Conservation (phyloP, 2,329 filamentous ascomycete genomes). For the Neonectria ditissima region DNA sequence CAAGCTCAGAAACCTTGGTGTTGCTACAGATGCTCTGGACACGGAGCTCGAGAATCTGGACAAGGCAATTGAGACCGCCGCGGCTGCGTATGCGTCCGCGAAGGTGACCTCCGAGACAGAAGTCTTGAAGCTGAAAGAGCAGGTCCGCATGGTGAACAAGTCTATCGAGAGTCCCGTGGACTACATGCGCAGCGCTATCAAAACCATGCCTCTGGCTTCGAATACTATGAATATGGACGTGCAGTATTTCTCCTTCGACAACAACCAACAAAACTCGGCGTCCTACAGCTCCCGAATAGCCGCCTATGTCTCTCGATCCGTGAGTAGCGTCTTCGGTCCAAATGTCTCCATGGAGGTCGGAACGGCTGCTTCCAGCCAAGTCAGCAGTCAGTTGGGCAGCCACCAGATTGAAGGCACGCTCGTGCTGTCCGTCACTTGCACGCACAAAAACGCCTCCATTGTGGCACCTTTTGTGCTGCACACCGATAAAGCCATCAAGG, state of each 20-base stretch:
- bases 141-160: background rate
- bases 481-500: slow-evolving; percentile 34
- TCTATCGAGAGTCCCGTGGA: slow-evolving; percentile 32
- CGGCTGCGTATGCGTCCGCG: background rate
- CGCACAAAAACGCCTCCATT: slow-evolving; percentile 32
- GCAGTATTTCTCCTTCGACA: slow-evolving; percentile 27
- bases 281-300: too few species aligned
- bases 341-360: too few species aligned
- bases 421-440: slow-evolving; percentile 28
- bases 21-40: background rate
- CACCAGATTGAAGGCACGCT: background rate
- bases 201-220: slow-evolving; percentile 23
- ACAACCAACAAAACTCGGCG: background rate
- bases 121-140: background rate
- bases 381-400: too few species aligned
- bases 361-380: too few species aligned
- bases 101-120: background rate
- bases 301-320: too few species aligned
- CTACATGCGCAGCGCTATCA: slow-evolving; percentile 25
- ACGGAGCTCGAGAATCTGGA: background rate
- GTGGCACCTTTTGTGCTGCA: slow-evolving; percentile 28
- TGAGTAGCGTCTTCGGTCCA: too few species aligned
- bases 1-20: slow-evolving; percentile 28
- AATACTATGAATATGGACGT: slow-evolving; percentile 36
- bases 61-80: background rate